These are phyloP conservation scores for Aaosphaeria arxii DNA, from an alignment of 2,329 filamentous ascomycete species.

Conservation along the genomic window DNA sequence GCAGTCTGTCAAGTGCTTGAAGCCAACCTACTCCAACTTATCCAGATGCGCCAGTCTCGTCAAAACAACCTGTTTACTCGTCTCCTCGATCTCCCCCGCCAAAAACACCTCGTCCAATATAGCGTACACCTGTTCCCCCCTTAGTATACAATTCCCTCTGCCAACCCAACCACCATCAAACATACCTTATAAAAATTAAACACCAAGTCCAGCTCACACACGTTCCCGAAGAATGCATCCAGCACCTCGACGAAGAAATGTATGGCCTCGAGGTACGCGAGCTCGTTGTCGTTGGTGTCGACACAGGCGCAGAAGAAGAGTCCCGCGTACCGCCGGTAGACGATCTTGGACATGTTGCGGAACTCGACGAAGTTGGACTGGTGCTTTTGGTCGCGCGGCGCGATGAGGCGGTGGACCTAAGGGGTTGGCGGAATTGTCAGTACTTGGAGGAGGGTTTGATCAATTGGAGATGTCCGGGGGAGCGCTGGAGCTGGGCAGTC, in stretches of 20 bases:
- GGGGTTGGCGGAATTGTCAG: constrained; percentile 4
- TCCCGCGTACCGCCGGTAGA: constrained; percentile 95
- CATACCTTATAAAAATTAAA: constrained; percentile 69
- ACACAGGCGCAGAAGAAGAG: constrained; percentile 99
- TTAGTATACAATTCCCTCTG: neutral
- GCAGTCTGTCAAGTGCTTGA: too few species aligned
- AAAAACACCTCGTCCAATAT: constrained; percentile 98
- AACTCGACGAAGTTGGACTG: constrained; percentile 99
- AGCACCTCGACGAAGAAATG: constrained; percentile 99
- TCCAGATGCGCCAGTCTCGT: constrained; percentile 93
- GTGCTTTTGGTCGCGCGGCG: constrained; percentile 97
- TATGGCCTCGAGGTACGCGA: constrained; percentile 94
- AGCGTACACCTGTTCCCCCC: constrained; percentile 70
- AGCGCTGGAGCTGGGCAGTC: neutral
- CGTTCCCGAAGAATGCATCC: constrained; percentile 98
- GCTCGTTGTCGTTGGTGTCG: constrained; percentile 97
- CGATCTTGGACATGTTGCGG: constrained; percentile 84
- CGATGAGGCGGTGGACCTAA: constrained; percentile 95
- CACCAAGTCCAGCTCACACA: constrained; percentile 91
- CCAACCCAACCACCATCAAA: constrained; percentile 3
- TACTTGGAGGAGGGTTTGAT: neutral
- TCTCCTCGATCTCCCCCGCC: constrained; percentile 97
- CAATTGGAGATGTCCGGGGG: too few species aligned
- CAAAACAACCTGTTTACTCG: constrained; percentile 95
- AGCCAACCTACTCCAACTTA: constrained; percentile 70